These are phyloP conservation scores for Oidium heveae DNA, from an alignment of 2,329 filamentous ascomycete species.

Conservation along the genomic window DNA sequence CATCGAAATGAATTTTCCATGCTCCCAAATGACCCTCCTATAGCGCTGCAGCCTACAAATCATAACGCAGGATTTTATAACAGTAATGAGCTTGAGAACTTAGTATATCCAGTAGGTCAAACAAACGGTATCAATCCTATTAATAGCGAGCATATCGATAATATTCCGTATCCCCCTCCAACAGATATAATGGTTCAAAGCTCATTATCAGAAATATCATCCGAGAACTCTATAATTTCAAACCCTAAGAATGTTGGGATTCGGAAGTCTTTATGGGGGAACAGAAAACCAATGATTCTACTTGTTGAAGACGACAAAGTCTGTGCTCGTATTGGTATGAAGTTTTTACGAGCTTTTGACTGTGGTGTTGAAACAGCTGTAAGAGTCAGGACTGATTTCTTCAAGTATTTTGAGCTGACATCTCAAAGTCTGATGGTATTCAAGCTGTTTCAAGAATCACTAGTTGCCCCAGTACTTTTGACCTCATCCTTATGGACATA, in stretches of 20 bases:
- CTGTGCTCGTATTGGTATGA: constrained; percentile 40
- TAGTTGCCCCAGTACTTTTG: constrained; percentile 23
- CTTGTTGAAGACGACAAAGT: constrained; percentile 65
- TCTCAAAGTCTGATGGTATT: constrained; percentile 47
- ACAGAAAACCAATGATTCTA: constrained; percentile 51
- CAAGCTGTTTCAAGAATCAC: constrained; percentile 75
- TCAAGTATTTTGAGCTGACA: constrained; percentile 7
- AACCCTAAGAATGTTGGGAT: constrained; percentile 15
- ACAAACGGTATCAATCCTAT: constrained; percentile 87
- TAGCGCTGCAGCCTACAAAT: constrained; percentile 18
- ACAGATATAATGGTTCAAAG: constrained; percentile 28
- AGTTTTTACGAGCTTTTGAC: constrained; percentile 38
- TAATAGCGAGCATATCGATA: constrained; percentile 81
- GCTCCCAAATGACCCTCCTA: constrained; percentile 11
- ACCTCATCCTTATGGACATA: constrained; percentile 70
- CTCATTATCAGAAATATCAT: constrained; percentile 19
- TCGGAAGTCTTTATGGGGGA: constrained; percentile 27
- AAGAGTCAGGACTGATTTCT: constrained; percentile 14
- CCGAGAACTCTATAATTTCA: constrained; percentile 15
- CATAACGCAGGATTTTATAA: constrained; percentile 17
- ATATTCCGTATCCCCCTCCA: constrained; percentile 66
- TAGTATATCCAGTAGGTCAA: constrained; percentile 78
- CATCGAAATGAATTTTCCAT: constrained; percentile 12
- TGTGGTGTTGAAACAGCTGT: constrained; percentile 44
- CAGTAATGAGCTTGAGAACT: constrained; percentile 33